Conservation (phyloP, 179 eudicot genomes). For the Silene vulgaris region DNA sequence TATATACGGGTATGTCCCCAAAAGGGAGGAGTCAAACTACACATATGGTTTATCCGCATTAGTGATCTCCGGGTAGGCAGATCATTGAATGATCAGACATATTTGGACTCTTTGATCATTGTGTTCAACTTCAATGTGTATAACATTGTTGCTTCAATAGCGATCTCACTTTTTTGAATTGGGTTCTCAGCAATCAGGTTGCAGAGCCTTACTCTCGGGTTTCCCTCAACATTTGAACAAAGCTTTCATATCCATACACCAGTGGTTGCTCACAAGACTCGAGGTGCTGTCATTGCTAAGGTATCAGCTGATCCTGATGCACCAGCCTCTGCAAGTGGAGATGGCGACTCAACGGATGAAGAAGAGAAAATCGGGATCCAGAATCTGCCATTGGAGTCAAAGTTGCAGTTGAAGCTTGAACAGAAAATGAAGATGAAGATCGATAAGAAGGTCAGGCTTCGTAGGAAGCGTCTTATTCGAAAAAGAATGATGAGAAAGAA, state of each 20-base stretch:
- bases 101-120: neutral
- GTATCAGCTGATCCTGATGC: conserved; percentile 44
- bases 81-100: neutral
- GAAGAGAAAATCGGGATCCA: conserved; percentile 44
- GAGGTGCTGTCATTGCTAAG: conserved; percentile 37
- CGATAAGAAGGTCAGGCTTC: conserved; percentile 73
- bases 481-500: conserved; percentile 78
- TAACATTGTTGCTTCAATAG: neutral
- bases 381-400: conserved; percentile 77
- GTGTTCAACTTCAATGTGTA: neutral
- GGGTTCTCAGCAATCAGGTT: conserved; percentile 38
- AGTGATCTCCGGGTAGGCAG: neutral
- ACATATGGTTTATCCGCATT: neutral
- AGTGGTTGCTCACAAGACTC: conserved; percentile 27
- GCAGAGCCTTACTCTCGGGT: conserved; percentile 28
- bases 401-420: conserved; percentile 53
- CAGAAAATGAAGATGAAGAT: conserved; percentile 68
- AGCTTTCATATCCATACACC: conserved; percentile 33
- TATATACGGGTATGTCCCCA: neutral
- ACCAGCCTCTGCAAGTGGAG: conserved; percentile 35
- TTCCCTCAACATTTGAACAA: conserved; percentile 27
- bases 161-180: conserved; percentile 16
- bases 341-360: conserved; percentile 29
- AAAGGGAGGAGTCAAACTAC: neutral
- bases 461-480: conserved; percentile 67